These are phyloP conservation scores for Candida sanyaensis DNA, from an alignment of 1,139 yeast species.

Conservation along the genomic window DNA sequence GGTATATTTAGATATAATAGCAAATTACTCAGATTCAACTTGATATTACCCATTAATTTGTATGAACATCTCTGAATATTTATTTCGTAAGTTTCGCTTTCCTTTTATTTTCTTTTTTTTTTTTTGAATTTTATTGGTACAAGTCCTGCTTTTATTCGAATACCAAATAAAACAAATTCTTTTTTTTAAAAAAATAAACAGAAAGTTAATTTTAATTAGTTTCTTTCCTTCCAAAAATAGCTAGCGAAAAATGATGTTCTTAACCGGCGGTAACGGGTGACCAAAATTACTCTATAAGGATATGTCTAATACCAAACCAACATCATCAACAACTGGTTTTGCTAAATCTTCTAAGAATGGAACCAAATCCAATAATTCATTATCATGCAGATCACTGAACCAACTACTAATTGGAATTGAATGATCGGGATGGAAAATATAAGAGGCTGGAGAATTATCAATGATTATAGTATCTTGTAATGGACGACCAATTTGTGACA, in stretches of 20 bases:
- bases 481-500: slow-evolving; percentile 93
- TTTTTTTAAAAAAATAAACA: neutral
- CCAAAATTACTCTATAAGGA: slow-evolving; percentile 26
- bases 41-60: no score
- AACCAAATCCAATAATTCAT: slow-evolving; percentile 85
- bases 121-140: neutral
- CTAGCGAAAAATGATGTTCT: no score
- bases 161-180: neutral
- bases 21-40: neutral
- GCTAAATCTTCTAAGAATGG: slow-evolving; percentile 90
- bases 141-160: neutral
- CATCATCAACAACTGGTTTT: slow-evolving; percentile 69
- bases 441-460: slow-evolving; percentile 97
- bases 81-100: no score
- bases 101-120: no score
- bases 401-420: slow-evolving; percentile 98
- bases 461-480: slow-evolving; percentile 81
- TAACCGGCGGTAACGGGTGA: neutral
- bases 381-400: slow-evolving; percentile 98
- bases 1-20: neutral
- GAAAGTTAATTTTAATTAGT: no score
- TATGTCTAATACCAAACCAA: slow-evolving; percentile 81
- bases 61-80: no score
- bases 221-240: no score
- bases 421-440: slow-evolving; percentile 95